These are phyloP conservation scores for Boletus semigastroideus DNA, from an alignment of 1,284 basidiomycete genomes.

Conservation along the genomic window DNA sequence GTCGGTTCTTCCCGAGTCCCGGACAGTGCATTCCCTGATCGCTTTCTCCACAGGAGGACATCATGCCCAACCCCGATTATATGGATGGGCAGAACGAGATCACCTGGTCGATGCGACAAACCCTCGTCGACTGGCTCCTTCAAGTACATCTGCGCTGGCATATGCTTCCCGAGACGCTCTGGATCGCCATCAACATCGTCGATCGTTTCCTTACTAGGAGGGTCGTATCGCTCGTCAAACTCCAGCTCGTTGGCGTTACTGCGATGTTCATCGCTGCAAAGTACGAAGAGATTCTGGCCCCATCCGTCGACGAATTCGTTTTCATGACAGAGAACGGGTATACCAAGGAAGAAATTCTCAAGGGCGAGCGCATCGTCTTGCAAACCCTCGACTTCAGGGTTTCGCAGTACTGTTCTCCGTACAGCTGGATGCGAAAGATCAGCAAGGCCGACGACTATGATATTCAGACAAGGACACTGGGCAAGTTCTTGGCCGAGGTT, in stretches of 20 bases:
- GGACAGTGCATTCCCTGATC: conserved; percentile 9
- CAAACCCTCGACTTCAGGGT: conserved; percentile 94
- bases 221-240: conserved; percentile 89
- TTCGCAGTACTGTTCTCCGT: conserved; percentile 98
- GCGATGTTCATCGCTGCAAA: conserved; percentile 98
- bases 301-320: conserved; percentile 93
- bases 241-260: conserved; percentile 97
- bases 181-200: conserved; percentile 97
- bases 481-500: conserved; percentile 98
- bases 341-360: conserved; percentile 93
- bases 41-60: conserved; percentile 56
- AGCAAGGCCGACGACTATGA: conserved; percentile 99
- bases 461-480: conserved; percentile 94
- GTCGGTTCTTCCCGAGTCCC: conserved; percentile 42
- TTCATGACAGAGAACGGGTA: conserved; percentile 97
- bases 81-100: conserved; percentile 96
- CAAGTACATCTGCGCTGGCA: conserved; percentile 98
- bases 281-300: conserved; percentile 98
- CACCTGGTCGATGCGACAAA: conserved; percentile 94
- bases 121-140: conserved; percentile 96
- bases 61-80: conserved; percentile 93
- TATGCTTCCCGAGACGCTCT: conserved; percentile 96
- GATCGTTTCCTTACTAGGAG: conserved; percentile 96
- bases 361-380: conserved; percentile 95
- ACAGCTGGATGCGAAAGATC: conserved; percentile 98